Evolutionary conservation across 306 rosid species (phyloP), one percentile per base, ranked within the genome.

Genomic region (Benincasa hispida): DNA sequence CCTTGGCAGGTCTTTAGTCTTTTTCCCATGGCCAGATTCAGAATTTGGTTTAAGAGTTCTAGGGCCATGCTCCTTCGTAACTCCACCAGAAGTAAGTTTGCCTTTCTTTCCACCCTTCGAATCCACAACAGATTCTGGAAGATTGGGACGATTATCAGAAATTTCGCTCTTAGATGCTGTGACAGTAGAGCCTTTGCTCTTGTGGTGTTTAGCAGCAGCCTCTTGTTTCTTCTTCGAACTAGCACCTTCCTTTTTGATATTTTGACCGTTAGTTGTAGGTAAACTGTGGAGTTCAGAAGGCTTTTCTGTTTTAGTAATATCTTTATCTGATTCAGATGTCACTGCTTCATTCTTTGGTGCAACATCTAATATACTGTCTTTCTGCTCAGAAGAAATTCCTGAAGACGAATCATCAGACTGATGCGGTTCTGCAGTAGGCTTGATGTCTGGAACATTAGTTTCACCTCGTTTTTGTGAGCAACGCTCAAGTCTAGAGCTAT

Each of bases 391-490:
- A 58, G 91, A 83, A 45, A 81, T 27, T 24, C 47, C 86, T 37
- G 82, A 84, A 81, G 90, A 89, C 74, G 78, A 83, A 72, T 81
- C 79, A 65, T 87, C 88, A 77, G 81, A 81, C 81, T 75, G 81
- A 76, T n/a, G 53, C 67, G 75, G 75, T 50, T 83, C 82, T 47
- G 79, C 63, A 18, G 85, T 76, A 34, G 87, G 83, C 62, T 85
- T 85, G 73, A 80, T 81, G 75, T 87, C 90, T 73, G 73, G 82
- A 81, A 75, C 79, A 27, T 81, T 87, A 76, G 72, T 72, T 77
- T 85, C 92, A 83, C 78, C 90, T 75, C 63, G 82, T 85, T 81
- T 82, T 80, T 75, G 87, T 12, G 84, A 81, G 81, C 87, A 92
- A 22, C 86, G 83, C 85, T 83, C 96, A 80, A 87, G 79, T 86